Evolutionary conservation across 2,329 filamentous ascomycete species (phyloP).

Genomic region (Pseudogymnoascus sp.): DNA sequence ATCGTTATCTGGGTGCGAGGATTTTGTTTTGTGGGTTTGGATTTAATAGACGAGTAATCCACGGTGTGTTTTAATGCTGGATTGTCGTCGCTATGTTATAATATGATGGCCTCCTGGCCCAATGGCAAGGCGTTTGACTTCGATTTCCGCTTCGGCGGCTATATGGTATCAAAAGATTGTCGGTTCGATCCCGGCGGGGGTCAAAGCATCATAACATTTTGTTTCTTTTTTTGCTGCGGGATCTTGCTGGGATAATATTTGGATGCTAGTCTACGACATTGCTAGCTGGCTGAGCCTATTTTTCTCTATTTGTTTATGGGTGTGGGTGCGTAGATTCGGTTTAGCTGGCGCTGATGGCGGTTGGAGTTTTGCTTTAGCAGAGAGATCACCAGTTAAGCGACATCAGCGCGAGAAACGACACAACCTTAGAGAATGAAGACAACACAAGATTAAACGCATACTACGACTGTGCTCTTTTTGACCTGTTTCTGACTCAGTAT

Average conservation of each 20-base stretch:
- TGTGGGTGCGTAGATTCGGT: no score
- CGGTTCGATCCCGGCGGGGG: constrained; percentile 27
- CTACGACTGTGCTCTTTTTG: background rate
- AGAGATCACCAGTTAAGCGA: background rate
- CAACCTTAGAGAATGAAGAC: background rate
- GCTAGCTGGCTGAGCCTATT: background rate
- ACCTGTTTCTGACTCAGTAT: background rate
- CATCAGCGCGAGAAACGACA: background rate
- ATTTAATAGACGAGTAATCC: no score
- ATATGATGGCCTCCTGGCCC: constrained; percentile 34
- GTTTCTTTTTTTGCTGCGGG: background rate
- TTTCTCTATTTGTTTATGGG: background rate
- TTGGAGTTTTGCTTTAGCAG: background rate
- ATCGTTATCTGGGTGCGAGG: background rate
- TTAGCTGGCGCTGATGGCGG: no score
- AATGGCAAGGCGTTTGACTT: constrained; percentile 53
- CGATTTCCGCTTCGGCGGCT: constrained; percentile 25
- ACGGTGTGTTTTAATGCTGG: background rate
- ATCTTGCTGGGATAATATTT: background rate
- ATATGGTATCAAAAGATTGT: constrained; percentile 32
- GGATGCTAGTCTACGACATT: background rate
- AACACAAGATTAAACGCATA: background rate
- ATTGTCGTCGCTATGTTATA: background rate
- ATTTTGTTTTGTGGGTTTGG: background rate
- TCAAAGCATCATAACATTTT: constrained; percentile 9